Evolutionary conservation across 371 early-diverging fungal species (phyloP).

Genomic region (Chytridiales sp.): DNA sequence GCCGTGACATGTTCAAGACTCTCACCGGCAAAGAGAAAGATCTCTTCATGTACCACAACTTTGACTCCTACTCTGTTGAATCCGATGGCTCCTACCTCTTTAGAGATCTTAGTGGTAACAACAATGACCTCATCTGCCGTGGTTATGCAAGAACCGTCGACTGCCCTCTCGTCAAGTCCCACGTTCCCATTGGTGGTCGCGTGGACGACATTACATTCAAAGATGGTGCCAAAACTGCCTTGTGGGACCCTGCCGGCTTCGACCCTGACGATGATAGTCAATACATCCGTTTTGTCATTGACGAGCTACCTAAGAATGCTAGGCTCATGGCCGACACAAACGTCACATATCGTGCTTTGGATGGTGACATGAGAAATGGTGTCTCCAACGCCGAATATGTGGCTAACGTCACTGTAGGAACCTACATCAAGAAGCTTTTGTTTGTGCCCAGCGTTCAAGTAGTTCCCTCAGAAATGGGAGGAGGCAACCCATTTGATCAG

Average conservation of each 20-base stretch:
- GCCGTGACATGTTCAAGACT: not conserved
- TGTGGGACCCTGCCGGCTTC: not conserved
- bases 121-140: constrained; percentile 9
- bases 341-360: not conserved
- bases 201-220: constrained; percentile 1
- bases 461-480: not conserved
- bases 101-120: constrained; percentile 2
- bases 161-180: constrained; percentile 1
- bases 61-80: constrained; percentile 14
- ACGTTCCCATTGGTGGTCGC: constrained; percentile 6
- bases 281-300: constrained; percentile 1
- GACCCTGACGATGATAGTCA: constrained; percentile 7
- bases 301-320: constrained; percentile 2
- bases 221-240: not conserved
- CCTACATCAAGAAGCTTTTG: not conserved
- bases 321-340: not conserved
- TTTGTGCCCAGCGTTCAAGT: not conserved
- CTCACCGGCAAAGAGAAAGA: constrained; percentile 11
- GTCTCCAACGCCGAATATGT: not conserved
- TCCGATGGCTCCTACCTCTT: constrained; percentile 6
- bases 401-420: not conserved
- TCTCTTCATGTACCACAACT: constrained; percentile 17
- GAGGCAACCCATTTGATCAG: constrained; percentile 4
- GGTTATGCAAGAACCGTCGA: not conserved
- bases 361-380: not conserved